These are phyloP conservation scores for Pichia sp. DNA, from an alignment of 1,139 yeast genomes.

Conservation along the genomic window DNA sequence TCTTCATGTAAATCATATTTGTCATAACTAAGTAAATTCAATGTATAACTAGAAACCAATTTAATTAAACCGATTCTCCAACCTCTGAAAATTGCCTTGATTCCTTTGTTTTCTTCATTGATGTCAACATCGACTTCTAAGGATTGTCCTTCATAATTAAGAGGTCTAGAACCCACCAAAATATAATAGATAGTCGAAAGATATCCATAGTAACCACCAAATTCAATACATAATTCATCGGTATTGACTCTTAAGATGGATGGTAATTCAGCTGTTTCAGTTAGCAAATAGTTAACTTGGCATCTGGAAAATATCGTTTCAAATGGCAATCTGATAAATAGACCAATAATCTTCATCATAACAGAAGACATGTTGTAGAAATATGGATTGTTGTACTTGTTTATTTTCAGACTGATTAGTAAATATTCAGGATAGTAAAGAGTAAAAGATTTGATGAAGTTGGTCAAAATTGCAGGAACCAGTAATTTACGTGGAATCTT, in stretches of 20 bases:
- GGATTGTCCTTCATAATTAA: slow-evolving; percentile 18
- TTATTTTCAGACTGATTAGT: slow-evolving; percentile 61
- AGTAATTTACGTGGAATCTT: slow-evolving; percentile 41
- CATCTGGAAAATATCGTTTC: slow-evolving; percentile 83
- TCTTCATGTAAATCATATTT: slow-evolving; percentile 38
- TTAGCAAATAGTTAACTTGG: slow-evolving; percentile 58
- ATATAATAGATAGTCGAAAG: slow-evolving; percentile 42
- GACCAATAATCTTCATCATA: slow-evolving; percentile 54
- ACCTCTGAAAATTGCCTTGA: slow-evolving; percentile 67
- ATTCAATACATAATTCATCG: slow-evolving; percentile 45
- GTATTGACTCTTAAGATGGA: slow-evolving; percentile 25
- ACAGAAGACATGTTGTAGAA: slow-evolving; percentile 42
- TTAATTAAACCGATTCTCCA: slow-evolving; percentile 86
- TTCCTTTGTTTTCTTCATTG: slow-evolving; percentile 31
- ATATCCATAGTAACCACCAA: slow-evolving; percentile 44
- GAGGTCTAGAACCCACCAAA: slow-evolving; percentile 30
- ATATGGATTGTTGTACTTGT: slow-evolving; percentile 57
- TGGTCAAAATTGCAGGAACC: slow-evolving; percentile 54
- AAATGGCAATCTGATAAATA: slow-evolving; percentile 73
- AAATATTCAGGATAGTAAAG: slow-evolving; percentile 68
- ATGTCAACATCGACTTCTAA: slow-evolving; percentile 22
- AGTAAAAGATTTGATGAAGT: slow-evolving; percentile 53
- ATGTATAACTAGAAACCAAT: slow-evolving; percentile 78
- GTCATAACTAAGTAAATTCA: slow-evolving; percentile 51
- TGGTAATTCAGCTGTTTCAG: slow-evolving; percentile 23